Base-by-base conservation (phyloP, 139 green algal genomes). In the Chlamydomonas sp. region DNA sequence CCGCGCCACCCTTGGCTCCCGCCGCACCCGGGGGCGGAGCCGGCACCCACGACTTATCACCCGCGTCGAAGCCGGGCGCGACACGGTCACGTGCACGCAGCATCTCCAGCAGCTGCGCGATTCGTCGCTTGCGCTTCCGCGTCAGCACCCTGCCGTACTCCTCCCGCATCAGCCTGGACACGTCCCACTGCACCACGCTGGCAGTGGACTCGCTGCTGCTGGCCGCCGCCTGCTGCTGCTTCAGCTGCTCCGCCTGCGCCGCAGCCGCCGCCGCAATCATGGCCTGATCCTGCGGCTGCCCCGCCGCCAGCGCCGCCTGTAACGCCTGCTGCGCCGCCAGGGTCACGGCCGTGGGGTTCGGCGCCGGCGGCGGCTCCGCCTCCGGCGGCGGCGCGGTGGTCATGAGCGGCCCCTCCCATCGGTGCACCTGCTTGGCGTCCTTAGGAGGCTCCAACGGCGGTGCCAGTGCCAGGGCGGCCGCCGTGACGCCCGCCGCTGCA, bases 111-210 rank as follows among this genome's bases (percentile, higher is more conserved):
- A 91, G 78, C 78, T 86, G 75, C 62, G 74, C 49, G 62, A 88
- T 63, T 2, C 88, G 83, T 1, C 72, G 78, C 84, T 91, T 91
- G 72, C 88, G 88, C 73, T 89, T 89, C 14, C 78, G 59, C 8
- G 61, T n/a, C 1, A 89, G 58, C 16, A 85, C 14, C 20, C 18
- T 78, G 67, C 75, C 72, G 69, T 85, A 84, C 66, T 85, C 77
- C 12, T 49, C 14, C 18, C 17, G 14, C 78, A 89, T 84, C 4
- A 89, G 67, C 76, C 66, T 64, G 10, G 58, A 63, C 17, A 89
- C 76, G 85, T 89, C 85, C 85, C 85, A 89, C 77, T 89, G 85
- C n/a, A 89, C 61, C 16, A 77, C 62, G 10, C 5, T 17, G 3
- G 67, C 31, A 5, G 77, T 62, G 8, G 78, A 18, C 17, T 89